These are phyloP conservation scores for Cryptosporidium sp. DNA, from an alignment of 169 alveolate species.

Conservation along the genomic window DNA sequence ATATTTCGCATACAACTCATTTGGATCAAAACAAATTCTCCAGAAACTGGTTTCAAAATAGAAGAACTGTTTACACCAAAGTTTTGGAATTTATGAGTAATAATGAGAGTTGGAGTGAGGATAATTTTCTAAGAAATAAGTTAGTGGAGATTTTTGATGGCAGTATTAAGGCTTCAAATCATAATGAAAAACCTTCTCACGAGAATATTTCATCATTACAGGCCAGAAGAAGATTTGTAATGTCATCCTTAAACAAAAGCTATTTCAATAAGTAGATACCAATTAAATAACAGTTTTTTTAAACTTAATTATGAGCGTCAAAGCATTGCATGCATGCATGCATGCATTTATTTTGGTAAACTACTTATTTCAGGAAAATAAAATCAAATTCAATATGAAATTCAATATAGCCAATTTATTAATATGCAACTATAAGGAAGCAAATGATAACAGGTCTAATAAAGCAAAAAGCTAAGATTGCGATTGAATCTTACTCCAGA, in stretches of 20 bases:
- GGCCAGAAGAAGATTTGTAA: conserved; percentile 25
- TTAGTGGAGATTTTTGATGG: conserved; percentile 36
- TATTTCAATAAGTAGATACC: neutral
- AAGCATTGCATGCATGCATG: neutral
- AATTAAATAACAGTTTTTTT: neutral
- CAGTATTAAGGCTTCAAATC: neutral
- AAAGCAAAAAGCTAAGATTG: neutral
- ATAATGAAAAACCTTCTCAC: neutral
- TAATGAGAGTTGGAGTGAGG: conserved; percentile 32
- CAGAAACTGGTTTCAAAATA: conserved; percentile 43
- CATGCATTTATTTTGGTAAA: neutral
- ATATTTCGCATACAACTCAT: neutral
- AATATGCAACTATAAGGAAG: neutral
- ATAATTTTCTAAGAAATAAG: neutral
- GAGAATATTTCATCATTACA: conserved; percentile 2
- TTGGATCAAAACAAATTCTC: conserved; percentile 8
- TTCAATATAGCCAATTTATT: neutral
- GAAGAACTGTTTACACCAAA: conserved; percentile 23
- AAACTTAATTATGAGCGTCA: neutral
- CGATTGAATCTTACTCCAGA: conserved; percentile 52
- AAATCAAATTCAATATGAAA: neutral
- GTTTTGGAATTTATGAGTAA: conserved; percentile 25
- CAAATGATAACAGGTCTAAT: neutral
- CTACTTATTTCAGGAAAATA: neutral
- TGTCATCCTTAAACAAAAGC: conserved; percentile 46